Evolutionary conservation across 2,329 filamentous ascomycete genomes (phyloP), one percentile per base, ranked within the genome.

Genomic region (Colletotrichum incanum): DNA sequence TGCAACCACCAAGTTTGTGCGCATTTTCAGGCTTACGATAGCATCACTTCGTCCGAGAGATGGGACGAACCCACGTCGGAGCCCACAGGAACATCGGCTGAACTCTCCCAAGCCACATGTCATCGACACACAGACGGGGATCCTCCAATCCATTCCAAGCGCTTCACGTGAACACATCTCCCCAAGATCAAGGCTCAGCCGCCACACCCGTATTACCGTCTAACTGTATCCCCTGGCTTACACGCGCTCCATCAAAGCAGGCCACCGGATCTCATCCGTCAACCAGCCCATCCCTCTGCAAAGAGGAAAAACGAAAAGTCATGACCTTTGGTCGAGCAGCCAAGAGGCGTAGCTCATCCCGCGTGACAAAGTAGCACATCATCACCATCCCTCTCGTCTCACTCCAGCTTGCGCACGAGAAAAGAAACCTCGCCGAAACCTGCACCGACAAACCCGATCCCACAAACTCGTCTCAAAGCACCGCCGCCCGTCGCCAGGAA

Each of bases 161-260:
- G n/a, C n/a, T 14, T 45, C 55, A 37, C 67, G 45, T 55, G 31
- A 58, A 18, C 58, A 18, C 28, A 43, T 20, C n/a, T 6, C 28
- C 28, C 14, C 47, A n/a, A 16, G 34, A 3, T n/a, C 23, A 26
- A 65, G 66, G 41, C 61, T 59, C 28, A 4, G 28, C 55, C 62
- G 52, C 62, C 37, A 61, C 67, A 65, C 37, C 52, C 54, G 43
- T 41, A 71, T 55, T 9, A 31, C 55, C 54, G 67, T 61, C 56
- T 67, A 50, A 62, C 49, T 71, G 56, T 67, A 34, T 31, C 3
- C 50, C n/a, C 34, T 8, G 12, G 12, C 5, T 6, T 20, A 8
- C 9, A 12, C n/a, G 37, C 50, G 5, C 5, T 41, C 61, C 34
- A 20, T 39, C 12, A 11, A 41, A 8, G 37, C 26, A 37, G 23